These are phyloP conservation scores for Coemansia sp. DNA, from an alignment of 192 early-diverging fungal species.

Conservation along the genomic window DNA sequence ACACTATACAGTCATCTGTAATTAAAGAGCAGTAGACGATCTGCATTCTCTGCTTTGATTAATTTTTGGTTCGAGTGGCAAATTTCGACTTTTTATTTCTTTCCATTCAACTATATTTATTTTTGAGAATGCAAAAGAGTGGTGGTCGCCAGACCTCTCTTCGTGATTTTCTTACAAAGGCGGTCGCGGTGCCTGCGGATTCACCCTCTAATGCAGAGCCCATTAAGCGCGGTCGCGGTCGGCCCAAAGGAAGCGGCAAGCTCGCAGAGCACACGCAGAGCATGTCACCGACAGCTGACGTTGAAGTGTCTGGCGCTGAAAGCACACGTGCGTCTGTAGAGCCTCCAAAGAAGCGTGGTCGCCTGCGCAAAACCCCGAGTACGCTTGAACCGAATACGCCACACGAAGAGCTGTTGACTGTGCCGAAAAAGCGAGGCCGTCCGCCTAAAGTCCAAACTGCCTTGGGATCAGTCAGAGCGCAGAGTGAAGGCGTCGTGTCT, in stretches of 20 bases:
- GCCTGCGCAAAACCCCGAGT: not conserved
- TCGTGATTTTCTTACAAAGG: not conserved
- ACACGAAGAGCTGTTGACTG: not conserved
- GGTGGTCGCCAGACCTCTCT: not conserved
- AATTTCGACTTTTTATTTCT: no score
- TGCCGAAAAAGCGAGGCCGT: constrained; percentile 12
- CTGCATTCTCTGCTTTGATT: no score
- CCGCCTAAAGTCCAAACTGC: not conserved
- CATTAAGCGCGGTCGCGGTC: constrained; percentile 1
- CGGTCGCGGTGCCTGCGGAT: not conserved
- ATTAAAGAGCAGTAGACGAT: no score
- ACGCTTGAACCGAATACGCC: not conserved
- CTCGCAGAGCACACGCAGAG: not conserved
- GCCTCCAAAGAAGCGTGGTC: not conserved
- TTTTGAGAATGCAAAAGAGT: no score
- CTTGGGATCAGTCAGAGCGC: not conserved
- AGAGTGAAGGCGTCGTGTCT: not conserved
- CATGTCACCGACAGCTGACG: not conserved
- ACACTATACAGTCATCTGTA: no score
- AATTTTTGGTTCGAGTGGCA: no score
- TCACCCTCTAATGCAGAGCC: not conserved
- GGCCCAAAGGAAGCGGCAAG: constrained; percentile 7
- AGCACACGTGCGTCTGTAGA: no score
- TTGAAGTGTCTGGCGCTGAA: not conserved
- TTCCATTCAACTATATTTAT: no score